Evolutionary conservation across 1,284 basidiomycete genomes (phyloP), one percentile per base, ranked within the genome.

Genomic region (Trichosporon sp.): DNA sequence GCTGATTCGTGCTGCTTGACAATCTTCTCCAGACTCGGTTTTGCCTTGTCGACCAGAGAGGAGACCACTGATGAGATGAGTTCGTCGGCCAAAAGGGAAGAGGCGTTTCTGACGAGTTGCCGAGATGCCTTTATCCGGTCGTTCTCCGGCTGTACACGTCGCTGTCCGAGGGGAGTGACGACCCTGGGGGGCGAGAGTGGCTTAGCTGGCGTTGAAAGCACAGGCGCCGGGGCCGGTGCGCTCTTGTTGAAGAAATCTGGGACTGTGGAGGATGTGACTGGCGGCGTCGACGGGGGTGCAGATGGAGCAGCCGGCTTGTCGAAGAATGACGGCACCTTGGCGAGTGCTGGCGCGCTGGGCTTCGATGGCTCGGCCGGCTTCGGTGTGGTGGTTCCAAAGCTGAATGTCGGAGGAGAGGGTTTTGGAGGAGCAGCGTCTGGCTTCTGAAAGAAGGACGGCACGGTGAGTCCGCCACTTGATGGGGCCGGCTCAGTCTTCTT

Each of bases 41-140:
- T 34, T 2, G 66, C 52, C 9, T 68, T 65, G 9, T 59, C 21
- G 1, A 78, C 36, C 23, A 75, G 59, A 2, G 23, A n/a, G 3
- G 61, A 56, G 9, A 76, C 60, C 14, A 73, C 70, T 23, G 74
- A 69, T 2, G 54, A 14, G 1, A 78, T 49, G n/a, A 78, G 61
- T n/a, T 63, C 37, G 46, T 70, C 66, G 29, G 62, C 58, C 10
- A 78, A 25, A 0, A 63, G 37, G 0, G 71, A 63, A 0, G 74
- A 44, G 2, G 31, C 62, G 16, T 8, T 37, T 14, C 63, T 56
- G 59, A 65, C 54, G 2, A 52, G 21, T 8, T 49, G 40, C 7
- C 63, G 65, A 11, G 61, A 19, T 3, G 65, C 56, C 40, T 61
- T 65, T 37, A 68, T 68, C 16, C 40, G 31, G 4, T 62, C 59